phyloP scores from a whole-genome alignment of 192 early-diverging fungal species.

The Rhizophlyctis rosea region DNA sequence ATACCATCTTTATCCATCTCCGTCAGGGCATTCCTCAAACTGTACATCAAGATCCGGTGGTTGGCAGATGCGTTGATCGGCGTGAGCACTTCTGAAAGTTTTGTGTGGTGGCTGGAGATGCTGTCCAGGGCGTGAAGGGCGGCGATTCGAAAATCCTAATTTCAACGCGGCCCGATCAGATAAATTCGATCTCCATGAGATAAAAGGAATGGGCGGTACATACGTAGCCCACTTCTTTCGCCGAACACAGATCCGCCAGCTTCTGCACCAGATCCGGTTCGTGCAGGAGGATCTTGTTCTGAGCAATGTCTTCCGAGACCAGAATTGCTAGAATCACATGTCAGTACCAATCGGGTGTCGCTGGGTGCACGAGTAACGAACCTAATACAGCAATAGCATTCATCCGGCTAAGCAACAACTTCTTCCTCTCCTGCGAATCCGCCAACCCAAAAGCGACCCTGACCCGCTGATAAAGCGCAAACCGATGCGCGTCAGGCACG shows the following conservation, averaged over 20 bases:
- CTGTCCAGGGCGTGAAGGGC: conserved; percentile 81
- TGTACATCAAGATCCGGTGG: conserved; percentile 84
- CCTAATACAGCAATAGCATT: conserved; percentile 76
- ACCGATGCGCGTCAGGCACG: conserved; percentile 71
- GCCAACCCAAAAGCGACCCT: conserved; percentile 65
- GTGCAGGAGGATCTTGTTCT: conserved; percentile 77
- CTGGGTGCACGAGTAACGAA: conserved; percentile 23
- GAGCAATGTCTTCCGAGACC: conserved; percentile 55
- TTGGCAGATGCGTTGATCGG: conserved; percentile 90
- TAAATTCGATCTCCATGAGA: too few relatives aligned
- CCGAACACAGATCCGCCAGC: conserved; percentile 75
- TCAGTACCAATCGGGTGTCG: neutral
- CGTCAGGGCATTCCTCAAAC: conserved; percentile 70
- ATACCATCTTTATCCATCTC: too few relatives aligned
- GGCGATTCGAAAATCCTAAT: conserved; percentile 74
- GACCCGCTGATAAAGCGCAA: conserved; percentile 76
- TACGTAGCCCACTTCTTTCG: too few relatives aligned
- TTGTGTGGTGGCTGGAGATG: conserved; percentile 72
- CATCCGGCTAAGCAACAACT: conserved; percentile 70
- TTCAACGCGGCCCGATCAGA: too few relatives aligned
- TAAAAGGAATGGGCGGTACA: too few relatives aligned
- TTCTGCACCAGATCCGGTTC: conserved; percentile 83
- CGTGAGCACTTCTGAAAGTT: conserved; percentile 74
- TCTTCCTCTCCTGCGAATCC: conserved; percentile 45
- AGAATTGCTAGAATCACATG: conserved; percentile 56